phyloP scores from a whole-genome alignment of 805 yeast species.

The Sugiyamaella smithiae region DNA sequence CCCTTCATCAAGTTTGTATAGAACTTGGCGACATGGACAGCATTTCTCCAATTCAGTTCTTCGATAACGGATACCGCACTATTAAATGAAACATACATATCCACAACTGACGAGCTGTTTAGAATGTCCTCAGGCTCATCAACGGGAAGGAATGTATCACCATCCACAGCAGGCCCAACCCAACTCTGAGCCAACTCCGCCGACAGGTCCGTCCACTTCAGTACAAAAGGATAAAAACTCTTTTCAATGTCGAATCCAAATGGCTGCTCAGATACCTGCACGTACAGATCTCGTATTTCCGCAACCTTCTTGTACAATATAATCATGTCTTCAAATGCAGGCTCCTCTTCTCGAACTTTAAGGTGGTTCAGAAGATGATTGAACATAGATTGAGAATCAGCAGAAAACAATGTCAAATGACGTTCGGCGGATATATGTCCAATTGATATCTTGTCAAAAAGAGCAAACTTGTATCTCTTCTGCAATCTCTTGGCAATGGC shows the following conservation, averaged over 20 bases:
- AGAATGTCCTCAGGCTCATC: constrained; percentile 38
- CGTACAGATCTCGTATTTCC: constrained; percentile 53
- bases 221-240: constrained; percentile 49
- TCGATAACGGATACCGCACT: constrained; percentile 57
- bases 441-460: constrained; percentile 57
- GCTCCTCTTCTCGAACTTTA: constrained; percentile 24
- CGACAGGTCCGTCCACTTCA: constrained; percentile 43
- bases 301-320: constrained; percentile 53
- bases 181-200: constrained; percentile 45
- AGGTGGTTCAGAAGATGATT: constrained; percentile 28
- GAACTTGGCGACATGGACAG: constrained; percentile 57
- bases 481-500: constrained; percentile 50
- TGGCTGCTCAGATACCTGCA: constrained; percentile 37
- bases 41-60: constrained; percentile 63
- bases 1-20: constrained; percentile 60
- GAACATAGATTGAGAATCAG: constrained; percentile 36
- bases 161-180: constrained; percentile 52
- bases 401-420: constrained; percentile 32
- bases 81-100: constrained; percentile 61
- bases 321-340: constrained; percentile 53
- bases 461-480: constrained; percentile 56
- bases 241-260: constrained; percentile 58
- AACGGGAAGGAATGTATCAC: constrained; percentile 56
- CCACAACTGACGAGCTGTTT: constrained; percentile 61
- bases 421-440: constrained; percentile 36